Base-by-base conservation (phyloP, 441 rosid genomes). In the Populus tomentosa region DNA sequence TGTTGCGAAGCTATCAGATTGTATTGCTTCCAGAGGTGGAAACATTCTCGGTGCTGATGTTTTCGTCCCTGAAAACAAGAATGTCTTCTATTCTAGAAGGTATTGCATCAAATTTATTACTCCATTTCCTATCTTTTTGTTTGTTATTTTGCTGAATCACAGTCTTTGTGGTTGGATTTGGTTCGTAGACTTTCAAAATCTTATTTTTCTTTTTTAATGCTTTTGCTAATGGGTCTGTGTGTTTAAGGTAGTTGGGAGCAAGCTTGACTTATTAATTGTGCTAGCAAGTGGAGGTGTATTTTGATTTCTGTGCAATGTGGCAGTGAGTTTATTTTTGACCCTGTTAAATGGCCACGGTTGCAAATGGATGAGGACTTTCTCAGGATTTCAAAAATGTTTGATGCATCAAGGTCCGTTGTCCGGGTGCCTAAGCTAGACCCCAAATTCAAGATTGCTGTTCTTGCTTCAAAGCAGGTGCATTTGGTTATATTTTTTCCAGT, bases 31-130 rank as follows among this genome's bases (percentile, higher is more conserved):
- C 23, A 89, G 89, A 38, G 94, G 99, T 5, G 98, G 97, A 56
- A 95, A 94, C 87, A 95, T 95, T 85, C 97, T 93, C 70, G 89
- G 80, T 20, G 92, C 92, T 24, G 97, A 95, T 85, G 92, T 95
- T 68, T 95, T 93, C 77, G 98, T 95, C 65, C 97, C 97, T 8
- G 87, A 92, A 28, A 91, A 87, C 50, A 88, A 84, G 77, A 88
- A 87, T 73, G 94, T 92, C 67, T 95, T 95, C 84, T 95, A 95
- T 83, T 95, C 94, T 64, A 86, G 99, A 82, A 95, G 94, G 98
- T 95, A 83, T 3, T 63, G 24, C 56, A 56, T 73, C 20, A 33
- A 10, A 36, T 38, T 53, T 64, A 32, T 30, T 11, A 2, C 7
- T 64, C 20, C 50, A 26, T 18, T 42, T 6, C 33, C 6, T 67